Base-by-base conservation (phyloP, 345 rosid genomes). In the Mangifera indica region DNA sequence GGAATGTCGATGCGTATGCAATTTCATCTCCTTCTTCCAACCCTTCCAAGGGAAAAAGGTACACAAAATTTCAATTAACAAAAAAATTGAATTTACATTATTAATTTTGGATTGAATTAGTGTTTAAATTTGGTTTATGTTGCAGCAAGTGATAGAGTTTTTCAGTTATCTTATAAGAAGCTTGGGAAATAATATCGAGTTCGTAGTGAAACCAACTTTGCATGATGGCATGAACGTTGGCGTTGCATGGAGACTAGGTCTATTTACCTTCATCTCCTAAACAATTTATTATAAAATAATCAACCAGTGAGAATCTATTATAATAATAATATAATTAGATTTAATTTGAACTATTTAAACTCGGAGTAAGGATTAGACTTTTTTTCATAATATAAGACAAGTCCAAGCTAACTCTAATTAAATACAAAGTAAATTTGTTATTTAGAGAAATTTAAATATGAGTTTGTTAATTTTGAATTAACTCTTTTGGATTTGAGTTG, bases 41-140 rank as follows among this genome's bases (percentile, higher is more conserved):
- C 79, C 83, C 26, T 83, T 88, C 58, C 87, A 88, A 40, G 97
- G 94, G 61, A 93, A 93, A 79, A 77, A 85, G 95, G 97, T 91
- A 78, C 34, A 52, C 29, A 20, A 14, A 2, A 7, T 7, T 45
- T 8, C 29, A 13, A 22, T 8, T n/a, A 8, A 55, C 13, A 32
- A 20, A 12, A 32, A 5, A 29, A 29, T 29, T 29, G 7, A 37
- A 37, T 37, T 37, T 37, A 10, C 14, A 10, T 24, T 6, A 26
- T 42, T 44, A 13, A 42, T 24, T 25, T 8, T 14, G 62, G n/a
- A 60, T 7, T 7, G 6, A 44, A 10, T 42, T 18, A 10, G 25
- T 45, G 22, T 42, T 12, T 12, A 57, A 11, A 42, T 44, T 26
- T 4, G 26, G 25, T 61, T 42, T 9, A 70, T 71, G 22, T 62